A percentile compares a stretch with the other conserved stretches of the same genome.
Conservation (phyloP, 176 grass and related monocot species). For the Oryza coarctata region DNA sequence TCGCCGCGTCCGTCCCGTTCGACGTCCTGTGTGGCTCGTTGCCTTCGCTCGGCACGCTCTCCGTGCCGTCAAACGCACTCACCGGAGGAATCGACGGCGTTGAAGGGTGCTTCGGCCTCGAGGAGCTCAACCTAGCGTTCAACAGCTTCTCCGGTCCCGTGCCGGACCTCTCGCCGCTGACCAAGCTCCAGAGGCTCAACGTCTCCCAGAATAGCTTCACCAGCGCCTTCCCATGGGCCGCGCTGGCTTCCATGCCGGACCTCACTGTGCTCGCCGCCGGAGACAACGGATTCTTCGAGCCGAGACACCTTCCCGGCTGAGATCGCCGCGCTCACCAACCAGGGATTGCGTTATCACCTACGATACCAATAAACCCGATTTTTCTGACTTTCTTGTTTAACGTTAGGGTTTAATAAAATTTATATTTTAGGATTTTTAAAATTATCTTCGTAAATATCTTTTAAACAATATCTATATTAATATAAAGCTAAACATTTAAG, state of each 20-base stretch:
- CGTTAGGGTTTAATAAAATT: too few species aligned
- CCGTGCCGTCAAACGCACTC: slow-evolving; percentile 50
- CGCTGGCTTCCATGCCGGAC: slow-evolving; percentile 40
- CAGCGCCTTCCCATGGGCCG: slow-evolving; percentile 69
- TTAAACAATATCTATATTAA: too few species aligned
- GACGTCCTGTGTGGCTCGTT: slow-evolving; percentile 45
- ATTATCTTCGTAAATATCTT: too few species aligned
- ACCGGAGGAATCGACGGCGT: slow-evolving; percentile 42
- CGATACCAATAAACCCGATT: too few species aligned
- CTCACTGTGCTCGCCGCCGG: slow-evolving; percentile 58
- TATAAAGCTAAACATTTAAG: too few species aligned
- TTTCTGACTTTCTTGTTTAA: too few species aligned
- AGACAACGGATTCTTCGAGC: slow-evolving; percentile 49
- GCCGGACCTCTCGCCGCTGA: slow-evolving; percentile 60
- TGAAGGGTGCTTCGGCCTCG: slow-evolving; percentile 40
- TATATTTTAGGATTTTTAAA: too few species aligned
- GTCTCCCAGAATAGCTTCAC: slow-evolving; percentile 54
- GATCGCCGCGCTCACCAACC: slow-evolving; percentile 35
- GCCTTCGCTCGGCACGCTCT: slow-evolving; percentile 37
- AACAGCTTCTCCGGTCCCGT: slow-evolving; percentile 52
- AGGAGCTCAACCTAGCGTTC: slow-evolving; percentile 55
- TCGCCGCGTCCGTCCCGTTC: slow-evolving; percentile 42
- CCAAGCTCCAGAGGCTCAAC: slow-evolving; percentile 52
- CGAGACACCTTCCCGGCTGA: slow-evolving; percentile 43
- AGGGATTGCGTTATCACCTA: too few species aligned